Evolutionary conservation across 1,284 basidiomycete species (phyloP).

Genomic region (Ganoderma lingzhi): DNA sequence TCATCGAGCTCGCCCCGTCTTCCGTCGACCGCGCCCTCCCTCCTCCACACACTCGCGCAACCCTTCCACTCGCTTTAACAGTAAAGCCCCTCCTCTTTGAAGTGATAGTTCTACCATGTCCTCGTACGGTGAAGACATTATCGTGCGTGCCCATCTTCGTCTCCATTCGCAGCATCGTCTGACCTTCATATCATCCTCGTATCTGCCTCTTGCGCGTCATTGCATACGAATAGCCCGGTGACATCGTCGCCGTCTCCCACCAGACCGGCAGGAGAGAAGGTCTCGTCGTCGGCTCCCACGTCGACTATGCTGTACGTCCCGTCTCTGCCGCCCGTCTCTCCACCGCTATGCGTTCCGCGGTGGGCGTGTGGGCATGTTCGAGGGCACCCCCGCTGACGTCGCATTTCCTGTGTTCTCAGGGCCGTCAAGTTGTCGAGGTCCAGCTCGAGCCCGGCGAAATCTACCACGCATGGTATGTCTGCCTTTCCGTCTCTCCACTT

Average conservation of each 20-base stretch:
- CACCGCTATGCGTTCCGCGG: not conserved
- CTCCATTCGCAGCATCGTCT: not conserved
- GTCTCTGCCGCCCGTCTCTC: not conserved
- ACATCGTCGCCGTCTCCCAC: conserved; percentile 79
- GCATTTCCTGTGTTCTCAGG: conserved; percentile 49
- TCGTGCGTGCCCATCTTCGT: conserved; percentile 23
- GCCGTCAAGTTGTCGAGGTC: conserved; percentile 81
- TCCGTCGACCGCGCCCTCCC: conserved; percentile 39
- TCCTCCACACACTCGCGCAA: conserved; percentile 31
- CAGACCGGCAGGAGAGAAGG: conserved; percentile 72
- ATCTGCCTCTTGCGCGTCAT: not conserved
- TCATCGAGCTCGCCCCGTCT: conserved; percentile 28
- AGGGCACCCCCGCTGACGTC: not conserved
- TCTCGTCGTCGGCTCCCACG: conserved; percentile 76
- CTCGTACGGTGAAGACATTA: conserved; percentile 35
- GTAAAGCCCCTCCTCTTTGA: conserved; percentile 11
- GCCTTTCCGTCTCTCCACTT: not conserved
- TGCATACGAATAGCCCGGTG: conserved; percentile 62
- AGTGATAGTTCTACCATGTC: conserved; percentile 32
- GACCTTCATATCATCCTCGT: not conserved
- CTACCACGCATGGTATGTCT: conserved; percentile 68
- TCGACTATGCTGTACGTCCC: conserved; percentile 68
- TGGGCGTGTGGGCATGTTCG: not conserved
- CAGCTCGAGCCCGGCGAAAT: conserved; percentile 74
- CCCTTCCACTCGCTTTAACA: conserved; percentile 23